Evolutionary conservation across 2,329 filamentous ascomycete species (phyloP), one percentile per base, ranked within the genome.

Genomic region (Phyllosticta citrichinensis): DNA sequence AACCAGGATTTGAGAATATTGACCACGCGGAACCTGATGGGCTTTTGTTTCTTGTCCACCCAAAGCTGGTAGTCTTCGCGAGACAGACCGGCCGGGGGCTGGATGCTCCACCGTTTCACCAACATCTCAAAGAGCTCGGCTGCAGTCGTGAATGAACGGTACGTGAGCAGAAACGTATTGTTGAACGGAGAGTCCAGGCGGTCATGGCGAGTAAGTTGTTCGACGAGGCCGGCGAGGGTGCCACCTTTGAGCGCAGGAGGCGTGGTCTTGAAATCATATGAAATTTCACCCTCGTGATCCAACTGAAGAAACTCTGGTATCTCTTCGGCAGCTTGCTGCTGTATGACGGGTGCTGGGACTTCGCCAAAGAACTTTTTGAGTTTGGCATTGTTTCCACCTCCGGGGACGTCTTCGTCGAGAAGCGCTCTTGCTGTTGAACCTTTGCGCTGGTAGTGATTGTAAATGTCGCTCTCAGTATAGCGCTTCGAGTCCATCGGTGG

Each of bases 1-100:
- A 99, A 94, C 94, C 94, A 99, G 75, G 86, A 95, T 81, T 97
- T 97, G 55, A 99, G 78, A 65, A 97, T 97, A 70, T 97, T 99
- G 65, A 99, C 91, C 2, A 99, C 92, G 52, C 94, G 86, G 77
- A 99, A 96, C 40, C 94, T 85, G 63, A 97, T 97, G 5, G 91
- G 88, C 71, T 95, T 97, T 73, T 97, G 94, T 77, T 99, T 99
- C 71, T 87, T 87, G 71, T 96, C 91, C 40, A 89, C 85, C 94
- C 94, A 99, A 30, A 83, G 80, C 60, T 96, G 89, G 68, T 89
- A 91, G 65, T 97, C 91, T 50, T 82, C 76, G 59, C 84, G 82
- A 9, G 79, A 84, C 57, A 99, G 78, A 5, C 90, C 91, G 66
- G 90, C 86, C 0, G 93, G 93, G 20, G 94, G 93, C 69, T 97